Percentiles rank a stretch among this genome's conserved stretches.
Conservation (phyloP, 164 flowering plant species). For the Tetrastigma voinierianum region DNA sequence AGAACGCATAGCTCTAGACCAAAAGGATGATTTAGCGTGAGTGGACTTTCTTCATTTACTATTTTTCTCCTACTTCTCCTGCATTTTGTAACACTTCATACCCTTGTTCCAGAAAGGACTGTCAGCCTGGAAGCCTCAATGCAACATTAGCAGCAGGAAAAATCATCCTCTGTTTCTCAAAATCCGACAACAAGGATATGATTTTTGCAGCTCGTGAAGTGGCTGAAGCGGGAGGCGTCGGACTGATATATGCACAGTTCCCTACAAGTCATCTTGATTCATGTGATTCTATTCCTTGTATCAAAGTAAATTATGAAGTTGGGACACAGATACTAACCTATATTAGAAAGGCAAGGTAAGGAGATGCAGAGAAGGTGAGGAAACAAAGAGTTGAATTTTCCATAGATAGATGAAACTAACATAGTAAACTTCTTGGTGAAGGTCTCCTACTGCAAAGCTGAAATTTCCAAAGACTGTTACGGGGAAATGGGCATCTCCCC, state of each 20-base stretch:
- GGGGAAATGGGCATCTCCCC: constrained; percentile 25
- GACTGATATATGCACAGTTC: constrained; percentile 18
- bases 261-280: not conserved
- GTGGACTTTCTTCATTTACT: not conserved
- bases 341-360: constrained; percentile 33
- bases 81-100: not conserved
- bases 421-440: not conserved
- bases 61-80: not conserved
- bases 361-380: not conserved
- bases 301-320: constrained; percentile 31
- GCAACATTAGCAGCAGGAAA: constrained; percentile 21
- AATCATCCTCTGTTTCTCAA: constrained; percentile 20
- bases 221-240: constrained; percentile 22
- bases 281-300: constrained; percentile 10
- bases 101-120: constrained; percentile 15
- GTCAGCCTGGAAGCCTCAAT: constrained; percentile 20
- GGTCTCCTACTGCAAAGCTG: constrained; percentile 39
- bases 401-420: not conserved
- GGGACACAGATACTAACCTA: constrained; percentile 40
- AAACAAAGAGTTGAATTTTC: not conserved
- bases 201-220: constrained; percentile 13
- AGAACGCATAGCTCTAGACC: constrained; percentile 15
- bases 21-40: constrained; percentile 11
- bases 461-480: constrained; percentile 27
- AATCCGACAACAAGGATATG: constrained; percentile 11